Evolutionary conservation across 768 basidiomycete species (phyloP).

Genomic region (Amanita rimosa): DNA sequence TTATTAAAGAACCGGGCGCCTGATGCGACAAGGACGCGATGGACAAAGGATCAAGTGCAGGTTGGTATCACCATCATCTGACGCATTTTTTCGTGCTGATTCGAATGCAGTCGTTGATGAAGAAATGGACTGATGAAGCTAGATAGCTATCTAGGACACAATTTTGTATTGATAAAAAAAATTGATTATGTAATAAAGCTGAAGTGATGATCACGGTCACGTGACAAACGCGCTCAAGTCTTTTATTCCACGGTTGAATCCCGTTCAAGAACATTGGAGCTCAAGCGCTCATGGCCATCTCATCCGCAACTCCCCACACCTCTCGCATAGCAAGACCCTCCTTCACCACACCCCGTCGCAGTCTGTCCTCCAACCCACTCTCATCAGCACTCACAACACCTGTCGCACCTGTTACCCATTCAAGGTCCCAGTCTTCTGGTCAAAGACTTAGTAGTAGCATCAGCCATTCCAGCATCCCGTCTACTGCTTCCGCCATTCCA

Average conservation of each 20-base stretch:
- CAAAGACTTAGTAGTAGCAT: not conserved
- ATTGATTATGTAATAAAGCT: too few relatives aligned
- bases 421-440: not conserved
- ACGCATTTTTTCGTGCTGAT: not conserved
- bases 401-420: not conserved
- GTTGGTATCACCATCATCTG: not conserved
- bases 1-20: not conserved
- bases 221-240: not conserved
- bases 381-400: not conserved
- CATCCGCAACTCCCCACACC: not conserved
- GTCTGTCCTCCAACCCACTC: slow-evolving; percentile 1
- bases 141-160: not conserved
- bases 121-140: not conserved
- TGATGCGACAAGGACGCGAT: not conserved
- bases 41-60: not conserved
- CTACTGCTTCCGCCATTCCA: not conserved
- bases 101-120: not conserved
- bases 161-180: too few relatives aligned
- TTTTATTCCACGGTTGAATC: slow-evolving; percentile 3
- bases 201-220: too few relatives aligned
- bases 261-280: too few relatives aligned
- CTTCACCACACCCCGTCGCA: slow-evolving; percentile 1
- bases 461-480: not conserved
- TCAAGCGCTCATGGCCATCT: too few relatives aligned
- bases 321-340: slow-evolving; percentile 3